Base-by-base conservation (phyloP, 176 grass and related monocot genomes). In the Puccinellia tenuiflora region DNA sequence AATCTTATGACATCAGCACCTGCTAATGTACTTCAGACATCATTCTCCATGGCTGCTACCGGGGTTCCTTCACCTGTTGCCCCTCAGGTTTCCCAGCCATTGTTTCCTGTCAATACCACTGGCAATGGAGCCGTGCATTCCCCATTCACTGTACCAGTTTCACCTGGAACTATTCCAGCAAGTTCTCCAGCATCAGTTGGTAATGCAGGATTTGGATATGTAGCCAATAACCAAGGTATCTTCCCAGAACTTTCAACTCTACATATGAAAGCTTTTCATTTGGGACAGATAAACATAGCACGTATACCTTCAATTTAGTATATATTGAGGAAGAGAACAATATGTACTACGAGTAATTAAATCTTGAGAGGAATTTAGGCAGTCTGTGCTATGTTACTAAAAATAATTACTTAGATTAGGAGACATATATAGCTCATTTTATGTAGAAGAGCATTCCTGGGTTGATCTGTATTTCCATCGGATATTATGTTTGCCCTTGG, bases 31-130 rank as follows among this genome's bases (percentile, higher is more conserved):
- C 86, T 95, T 67, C 95, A 89, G 56, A 63, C 90, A 81, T 82
- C 89, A 28, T 90, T 85, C 68, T 55, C 84, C 67, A 87, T 91
- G 90, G 61, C 82, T 5, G 77, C 86, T 24, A 82, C 90, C 69
- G 90, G 90, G 57, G 33, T 92, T 78, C 83, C 91, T 84, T 90
- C 89, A 86, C 80, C 96, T 47, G 70, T 86, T 80, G 48, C 70
- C 1, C 40, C 83, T 79, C 82, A 73, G 48, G 93, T 90, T 72
- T 94, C 97, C 55, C 93, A 93, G 66, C 93, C 93, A 16, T 85
- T 99, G 77, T 99, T 99, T 79, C 97, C 97, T 59, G 94, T 99
- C 81, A 85, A 80, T 52, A 99, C 85, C 76, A 57, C 68, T 83
- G 86, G 66, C 60, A 88, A 85, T 84, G 90, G 79, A 42, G 48